Evolutionary conservation across 108 stramenopile species (phyloP), one percentile per base, ranked within the genome.

Genomic region (Mayamaea pseudoterrestris): DNA sequence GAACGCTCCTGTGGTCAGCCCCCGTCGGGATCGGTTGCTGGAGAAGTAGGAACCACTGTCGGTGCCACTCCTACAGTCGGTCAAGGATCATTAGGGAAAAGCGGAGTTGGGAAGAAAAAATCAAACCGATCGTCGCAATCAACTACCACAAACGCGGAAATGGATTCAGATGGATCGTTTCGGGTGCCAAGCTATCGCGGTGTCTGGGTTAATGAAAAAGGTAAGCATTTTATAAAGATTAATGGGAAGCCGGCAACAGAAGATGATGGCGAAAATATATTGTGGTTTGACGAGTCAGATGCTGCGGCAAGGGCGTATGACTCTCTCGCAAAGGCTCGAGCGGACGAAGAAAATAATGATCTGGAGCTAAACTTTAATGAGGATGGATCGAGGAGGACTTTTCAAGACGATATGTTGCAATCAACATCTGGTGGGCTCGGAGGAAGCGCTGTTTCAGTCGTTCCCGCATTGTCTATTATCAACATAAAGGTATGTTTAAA

Each of bases 181-280:
- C 66, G 65, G 13, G 78, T 83, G 11, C 60, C 74, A 8, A 77
- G 74, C 18, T 89, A 76, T 51, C 67, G 70, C 26, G 82, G 82
- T 13, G 78, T 89, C 0, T 89, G 80, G 80, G 52, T 77, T 8
- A 64, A 68, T 36, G 31, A 62, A 13, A 64, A 61, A 31, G 80
- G 80, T 28, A 83, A 83, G 42, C 60, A 81, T 36, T 81, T 77
- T 26, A 62, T 89, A 50, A 89, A 89, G 41, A 65, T 88, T 31
- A 64, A 74, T 7, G 71, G 68, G 9, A 27, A 66, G 26, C 35
- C 55, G 21, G 14, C 78, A 2, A 49, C 43, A 1, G 30, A 29
- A 1, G 21, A 40, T 24, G 35, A 57, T 34, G 56, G 47, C 23
- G 57, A 45, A 2, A 47, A 42, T 6, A 52, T 53, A 34, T 20